Evolutionary conservation across 2,329 filamentous ascomycete genomes (phyloP).

Genomic region (Tolypocladium guangdongense): DNA sequence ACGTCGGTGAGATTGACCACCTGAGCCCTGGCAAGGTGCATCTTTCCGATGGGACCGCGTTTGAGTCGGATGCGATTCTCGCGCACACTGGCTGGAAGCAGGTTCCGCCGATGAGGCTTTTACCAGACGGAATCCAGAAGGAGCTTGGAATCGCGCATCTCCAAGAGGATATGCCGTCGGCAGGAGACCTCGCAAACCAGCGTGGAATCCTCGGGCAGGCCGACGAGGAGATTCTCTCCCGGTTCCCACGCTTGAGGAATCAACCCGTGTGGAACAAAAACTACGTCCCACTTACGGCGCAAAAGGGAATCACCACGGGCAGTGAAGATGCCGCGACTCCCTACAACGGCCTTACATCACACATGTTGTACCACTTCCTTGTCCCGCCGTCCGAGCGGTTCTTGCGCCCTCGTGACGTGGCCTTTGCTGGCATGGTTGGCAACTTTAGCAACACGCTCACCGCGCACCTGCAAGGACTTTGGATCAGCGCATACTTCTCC

Average conservation of each 20-base stretch:
- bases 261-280: constrained; percentile 39
- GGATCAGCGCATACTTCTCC: constrained; percentile 54
- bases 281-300: constrained; percentile 29
- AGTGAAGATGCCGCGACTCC: constrained; percentile 18
- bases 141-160: constrained; percentile 38
- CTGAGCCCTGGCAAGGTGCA: constrained; percentile 35
- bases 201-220: constrained; percentile 27
- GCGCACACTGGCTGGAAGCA: constrained; percentile 51
- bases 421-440: constrained; percentile 32
- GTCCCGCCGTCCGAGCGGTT: constrained; percentile 28
- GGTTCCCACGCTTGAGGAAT: constrained; percentile 40
- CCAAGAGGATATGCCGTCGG: constrained; percentile 7
- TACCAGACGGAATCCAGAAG: constrained; percentile 32
- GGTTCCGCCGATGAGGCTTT: constrained; percentile 39
- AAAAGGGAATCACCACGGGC: constrained; percentile 20
- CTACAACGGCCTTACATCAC: constrained; percentile 17
- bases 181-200: constrained; percentile 22
- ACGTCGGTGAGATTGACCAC: constrained; percentile 38
- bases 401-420: constrained; percentile 25
- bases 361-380: constrained; percentile 35
- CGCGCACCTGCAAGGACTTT: constrained; percentile 43
- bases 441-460: constrained; percentile 30
- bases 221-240: constrained; percentile 41
- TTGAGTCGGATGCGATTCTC: constrained; percentile 40
- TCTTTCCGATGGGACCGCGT: constrained; percentile 34